Percentiles rank a stretch among this genome's conserved stretches.
phyloP scores from a whole-genome alignment of 805 yeast genomes.

The Cyberlindnera mississippiensis region DNA sequence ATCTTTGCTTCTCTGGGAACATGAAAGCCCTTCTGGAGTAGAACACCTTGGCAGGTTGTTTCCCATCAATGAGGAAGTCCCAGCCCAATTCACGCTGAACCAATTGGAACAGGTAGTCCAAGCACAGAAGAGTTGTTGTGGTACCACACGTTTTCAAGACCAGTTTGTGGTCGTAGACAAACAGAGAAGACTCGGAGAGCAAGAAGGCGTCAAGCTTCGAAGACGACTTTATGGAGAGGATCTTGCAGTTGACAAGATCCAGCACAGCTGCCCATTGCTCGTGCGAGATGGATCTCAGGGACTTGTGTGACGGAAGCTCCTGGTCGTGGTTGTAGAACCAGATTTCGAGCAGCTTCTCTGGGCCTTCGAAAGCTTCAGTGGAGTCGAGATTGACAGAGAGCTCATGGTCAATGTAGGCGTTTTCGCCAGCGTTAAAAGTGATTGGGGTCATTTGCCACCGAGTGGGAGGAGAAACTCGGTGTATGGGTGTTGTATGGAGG shows the following conservation, averaged over 20 bases:
- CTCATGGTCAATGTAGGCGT: constrained; percentile 69
- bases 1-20: constrained; percentile 83
- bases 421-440: constrained; percentile 34
- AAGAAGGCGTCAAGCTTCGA: constrained; percentile 73
- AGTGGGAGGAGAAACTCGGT: constrained; percentile 20
- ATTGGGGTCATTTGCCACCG: constrained; percentile 31
- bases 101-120: constrained; percentile 57
- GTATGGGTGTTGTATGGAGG: background rate
- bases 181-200: constrained; percentile 83
- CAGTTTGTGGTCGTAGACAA: constrained; percentile 82
- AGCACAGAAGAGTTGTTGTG: constrained; percentile 80
- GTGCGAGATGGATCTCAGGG: constrained; percentile 61
- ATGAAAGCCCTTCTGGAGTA: constrained; percentile 89
- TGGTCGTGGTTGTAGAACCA: constrained; percentile 67
- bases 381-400: constrained; percentile 79
- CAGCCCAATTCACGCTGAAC: constrained; percentile 40
- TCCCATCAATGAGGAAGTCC: constrained; percentile 30
- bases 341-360: constrained; percentile 86
- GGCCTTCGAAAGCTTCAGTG: constrained; percentile 93
- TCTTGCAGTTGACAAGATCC: constrained; percentile 83
- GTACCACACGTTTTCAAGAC: constrained; percentile 95
- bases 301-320: constrained; percentile 38
- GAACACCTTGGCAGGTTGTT: constrained; percentile 61
- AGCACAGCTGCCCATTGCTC: constrained; percentile 67
- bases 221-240: constrained; percentile 73